Base-by-base conservation (phyloP, 768 basidiomycete genomes). In the Leucocoprinus birnbaumii region DNA sequence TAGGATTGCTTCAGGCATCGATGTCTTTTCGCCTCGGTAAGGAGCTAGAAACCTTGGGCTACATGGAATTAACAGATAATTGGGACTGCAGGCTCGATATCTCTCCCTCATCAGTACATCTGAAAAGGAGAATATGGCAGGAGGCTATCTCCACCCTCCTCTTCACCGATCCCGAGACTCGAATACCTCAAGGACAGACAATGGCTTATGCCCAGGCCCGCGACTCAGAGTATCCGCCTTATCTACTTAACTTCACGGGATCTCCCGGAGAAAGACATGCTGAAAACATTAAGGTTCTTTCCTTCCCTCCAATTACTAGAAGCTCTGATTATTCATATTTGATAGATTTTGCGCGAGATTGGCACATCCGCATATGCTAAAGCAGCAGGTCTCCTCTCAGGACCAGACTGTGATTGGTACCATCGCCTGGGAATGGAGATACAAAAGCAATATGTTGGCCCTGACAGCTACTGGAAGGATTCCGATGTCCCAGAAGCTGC, bases 11-110 rank as follows among this genome's bases (percentile, higher is more conserved):
- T 16, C 31, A 89, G 87, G 87, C 66, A 79, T 91, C 58, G 90
- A 92, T 64, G 79, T 91, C 48, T 91, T 91, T 65, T 90, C 88
- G 14, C 90, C 90, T 19, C 75, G 80, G 87, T 83, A 69, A 47
- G 26, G 2, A 38, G 22, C 34, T 14, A 19, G 3, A n/a, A n/a
- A n/a, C 31, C 6, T 31, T 31, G 31, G 11, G 11, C 31, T 31
- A 5, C 31, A 31, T 5, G 31, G 11, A 31, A 31, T 31, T 11
- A 31, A 11, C 14, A 16, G 4, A 16, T 42, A 22, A 59, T 43
- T 31, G 27, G 44, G 31, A 8, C 8, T 55, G 3, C 51, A 89
- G 87, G 8, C 62, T 89, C 57, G 83, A 87, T 63, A 68, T 82
- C 37, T 80, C 84, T 0, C 58, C 75, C 2, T 67, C 73, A 0